Evolutionary conservation across 257 asterid genomes (phyloP).

Genomic region (Cordia subcordata): DNA sequence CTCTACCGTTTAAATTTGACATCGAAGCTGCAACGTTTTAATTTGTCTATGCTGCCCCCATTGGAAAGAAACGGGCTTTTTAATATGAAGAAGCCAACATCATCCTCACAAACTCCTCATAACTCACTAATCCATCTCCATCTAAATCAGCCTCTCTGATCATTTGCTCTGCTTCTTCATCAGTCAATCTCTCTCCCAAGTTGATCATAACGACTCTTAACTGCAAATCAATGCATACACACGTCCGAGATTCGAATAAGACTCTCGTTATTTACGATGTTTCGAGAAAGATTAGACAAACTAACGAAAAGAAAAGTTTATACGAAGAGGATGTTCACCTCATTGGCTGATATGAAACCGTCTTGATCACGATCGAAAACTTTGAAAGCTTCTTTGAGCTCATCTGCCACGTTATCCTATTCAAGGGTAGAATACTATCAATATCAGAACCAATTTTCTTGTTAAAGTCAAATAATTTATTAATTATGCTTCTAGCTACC

Average conservation of each 20-base stretch:
- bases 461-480: not conserved
- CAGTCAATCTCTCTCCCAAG: constrained; percentile 63
- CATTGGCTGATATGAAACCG: constrained; percentile 71
- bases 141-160: constrained; percentile 64
- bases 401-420: constrained; percentile 63
- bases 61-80: not conserved
- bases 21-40: too few species aligned
- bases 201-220: constrained; percentile 66
- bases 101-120: constrained; percentile 59
- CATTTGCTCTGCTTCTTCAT: constrained; percentile 69
- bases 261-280: too few species aligned
- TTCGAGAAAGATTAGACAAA: too few species aligned
- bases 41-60: too few species aligned
- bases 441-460: not conserved
- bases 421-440: not conserved
- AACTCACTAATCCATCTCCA: constrained; percentile 67
- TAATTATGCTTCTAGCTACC: constrained; percentile 26
- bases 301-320: not conserved
- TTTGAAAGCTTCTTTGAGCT: constrained; percentile 72
- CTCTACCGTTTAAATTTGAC: too few species aligned
- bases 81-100: constrained; percentile 40
- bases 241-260: too few species aligned
- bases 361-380: constrained; percentile 85
- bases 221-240: too few species aligned
- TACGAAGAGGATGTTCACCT: constrained; percentile 29